Conservation (phyloP, 139 green algal genomes). For the Deuterostichococcus epilithicus region DNA sequence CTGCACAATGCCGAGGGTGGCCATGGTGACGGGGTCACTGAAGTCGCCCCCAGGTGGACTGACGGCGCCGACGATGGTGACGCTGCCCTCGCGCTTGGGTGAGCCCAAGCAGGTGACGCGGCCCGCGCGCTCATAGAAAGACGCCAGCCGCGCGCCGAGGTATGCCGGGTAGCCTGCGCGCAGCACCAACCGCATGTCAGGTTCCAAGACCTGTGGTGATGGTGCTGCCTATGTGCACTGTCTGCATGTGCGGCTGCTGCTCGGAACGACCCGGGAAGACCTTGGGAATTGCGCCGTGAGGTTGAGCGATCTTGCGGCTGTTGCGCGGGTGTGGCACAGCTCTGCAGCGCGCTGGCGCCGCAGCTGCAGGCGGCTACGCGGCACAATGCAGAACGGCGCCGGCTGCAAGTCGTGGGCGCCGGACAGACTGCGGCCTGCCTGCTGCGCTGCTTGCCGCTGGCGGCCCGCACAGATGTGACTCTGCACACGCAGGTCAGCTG, state of each 20-base stretch:
- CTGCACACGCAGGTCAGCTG: too few relatives aligned
- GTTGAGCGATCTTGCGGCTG: too few relatives aligned
- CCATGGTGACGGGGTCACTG: conserved; percentile 95
- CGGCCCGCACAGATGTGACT: too few relatives aligned
- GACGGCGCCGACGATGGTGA: conserved; percentile 98
- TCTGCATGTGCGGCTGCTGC: not conserved
- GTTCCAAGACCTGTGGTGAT: not conserved
- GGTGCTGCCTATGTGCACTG: not conserved
- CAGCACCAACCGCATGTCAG: conserved; percentile 9
- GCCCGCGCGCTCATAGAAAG: conserved; percentile 98
- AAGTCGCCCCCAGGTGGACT: conserved; percentile 98
- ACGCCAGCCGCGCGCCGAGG: conserved; percentile 86
- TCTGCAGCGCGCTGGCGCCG: too few relatives aligned
- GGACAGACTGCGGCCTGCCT: too few relatives aligned
- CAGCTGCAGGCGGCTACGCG: too few relatives aligned
- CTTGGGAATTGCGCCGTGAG: too few relatives aligned
- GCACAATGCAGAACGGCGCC: too few relatives aligned
- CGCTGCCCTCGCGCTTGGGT: conserved; percentile 87
- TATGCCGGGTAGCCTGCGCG: conserved; percentile 75
- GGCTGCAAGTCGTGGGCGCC: too few relatives aligned
- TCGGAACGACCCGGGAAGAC: too few relatives aligned
- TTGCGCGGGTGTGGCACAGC: too few relatives aligned
- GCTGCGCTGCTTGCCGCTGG: too few relatives aligned
- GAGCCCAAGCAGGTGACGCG: conserved; percentile 89
- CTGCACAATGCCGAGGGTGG: conserved; percentile 98